Conservation (phyloP, 176 grass and related monocot genomes). For the Oryza rufipogon region DNA sequence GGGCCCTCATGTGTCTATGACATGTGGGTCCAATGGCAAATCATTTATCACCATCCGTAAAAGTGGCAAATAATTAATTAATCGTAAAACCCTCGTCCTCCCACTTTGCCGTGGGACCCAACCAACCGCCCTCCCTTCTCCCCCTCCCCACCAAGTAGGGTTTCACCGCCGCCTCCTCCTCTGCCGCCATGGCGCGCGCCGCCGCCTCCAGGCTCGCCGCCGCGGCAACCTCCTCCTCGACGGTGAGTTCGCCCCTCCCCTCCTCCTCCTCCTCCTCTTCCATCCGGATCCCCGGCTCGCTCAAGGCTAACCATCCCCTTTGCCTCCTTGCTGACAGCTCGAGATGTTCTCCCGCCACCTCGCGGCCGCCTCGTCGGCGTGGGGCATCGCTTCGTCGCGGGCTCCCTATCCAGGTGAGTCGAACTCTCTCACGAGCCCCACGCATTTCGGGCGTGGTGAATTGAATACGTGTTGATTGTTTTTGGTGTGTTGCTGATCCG, state of each 20-base stretch:
- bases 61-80: too few relatives aligned
- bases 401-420: conserved; percentile 37
- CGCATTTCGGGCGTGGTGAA: background rate
- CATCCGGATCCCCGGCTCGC: background rate
- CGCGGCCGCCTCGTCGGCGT: conserved; percentile 31
- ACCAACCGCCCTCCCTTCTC: background rate
- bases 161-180: conserved; percentile 23
- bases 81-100: background rate
- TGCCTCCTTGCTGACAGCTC: conserved; percentile 33
- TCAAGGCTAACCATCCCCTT: background rate
- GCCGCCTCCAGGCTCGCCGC: conserved; percentile 51
- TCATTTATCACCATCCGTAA: too few relatives aligned
- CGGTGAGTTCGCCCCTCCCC: conserved; percentile 18
- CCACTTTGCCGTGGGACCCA: too few relatives aligned
- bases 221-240: conserved; percentile 23
- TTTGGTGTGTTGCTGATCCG: conserved; percentile 24
- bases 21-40: too few relatives aligned
- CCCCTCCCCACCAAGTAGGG: conserved; percentile 37
- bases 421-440: background rate
- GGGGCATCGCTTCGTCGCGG: conserved; percentile 25
- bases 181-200: conserved; percentile 50
- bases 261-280: background rate
- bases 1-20: too few relatives aligned
- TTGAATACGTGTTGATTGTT: background rate
- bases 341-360: conserved; percentile 56